Evolutionary conservation across 2,329 filamentous ascomycete species (phyloP), one percentile per base, ranked within the genome.

Genomic region (Ophiocordyceps camponoti-leonardi): DNA sequence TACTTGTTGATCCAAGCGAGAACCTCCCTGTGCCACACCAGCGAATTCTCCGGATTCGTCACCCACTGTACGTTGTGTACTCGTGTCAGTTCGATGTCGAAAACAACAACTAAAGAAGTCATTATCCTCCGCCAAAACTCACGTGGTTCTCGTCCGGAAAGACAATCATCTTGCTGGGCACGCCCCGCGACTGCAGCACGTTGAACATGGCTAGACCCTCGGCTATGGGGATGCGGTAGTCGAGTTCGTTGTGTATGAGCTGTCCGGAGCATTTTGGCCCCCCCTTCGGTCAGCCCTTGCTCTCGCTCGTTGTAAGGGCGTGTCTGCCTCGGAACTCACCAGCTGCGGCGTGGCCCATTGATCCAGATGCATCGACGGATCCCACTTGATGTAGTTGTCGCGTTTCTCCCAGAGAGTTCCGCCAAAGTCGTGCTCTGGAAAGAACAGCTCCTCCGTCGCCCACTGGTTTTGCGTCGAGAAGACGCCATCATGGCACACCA

Each of bases 11-110:
- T 79, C 78, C 84, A 95, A 46, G 77, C 77, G 28, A 95, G 58
- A 16, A 96, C 87, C 47, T 86, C 83, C 46, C 75, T 75, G 56
- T 96, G 87, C 92, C 92, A 96, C 19, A 93, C 72, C 18, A 95
- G 66, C 4, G 80, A 83, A 61, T 96, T 96, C 63, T 95, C 90
- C 0, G 83, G 85, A 59, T 94, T 94, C 45, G 94, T 58, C 4
- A 95, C 87, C 86, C 86, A 81, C 75, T 79, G 44, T 40, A 10
- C 18, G 6, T 20, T 6, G 2, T 10, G 35, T 18, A 16, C 16
- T n/a, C 35, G 2, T 11, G 18, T 18, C 35, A 39, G 35, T 10
- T 16, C 31, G 13, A 14, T 3, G 11, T 18, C 6, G 10, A 8
- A 18, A n/a, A 39, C 6, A 42, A 54, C 22, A 50, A 31, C 28